Evolutionary conservation across 2,329 filamentous ascomycete genomes (phyloP), one percentile per base, ranked within the genome.

Genomic region (Chlorencoelia australis): DNA sequence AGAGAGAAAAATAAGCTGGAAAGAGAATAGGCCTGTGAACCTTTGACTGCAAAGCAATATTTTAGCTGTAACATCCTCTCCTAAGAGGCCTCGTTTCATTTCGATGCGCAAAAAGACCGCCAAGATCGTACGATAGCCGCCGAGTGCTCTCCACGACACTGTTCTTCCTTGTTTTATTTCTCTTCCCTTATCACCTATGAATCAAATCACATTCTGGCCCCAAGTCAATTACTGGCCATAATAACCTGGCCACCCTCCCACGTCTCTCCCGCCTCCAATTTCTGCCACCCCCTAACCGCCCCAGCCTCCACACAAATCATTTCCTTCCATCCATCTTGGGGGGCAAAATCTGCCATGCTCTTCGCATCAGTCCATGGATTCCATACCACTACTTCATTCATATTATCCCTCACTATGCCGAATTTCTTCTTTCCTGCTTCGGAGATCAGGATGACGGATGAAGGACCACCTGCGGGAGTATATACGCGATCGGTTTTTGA

Each of bases 301-400:
- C 91, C 91, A 2, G 89, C 83, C 68, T 98, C 91, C 33, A 96
- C 75, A 57, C 91, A 96, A 28, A 98, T 67, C 85, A 96, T 95
- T 41, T 86, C 75, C 68, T 85, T 85, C 68, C 81, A 96, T 24
- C 83, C 91, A 36, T 88, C 82, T 55, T 93, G 82, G 33, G 91
- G 91, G 40, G 72, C 73, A 58, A 96, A 95, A 60, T 98, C 91
- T 35, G 67, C 77, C 64, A 94, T 94, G 4, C 71, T 71, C 50
- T 77, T 74, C 67, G 93, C 94, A 45, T 88, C 84, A 26, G 71
- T 69, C 87, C 89, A 95, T 2, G 91, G 91, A 62, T 98, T 98
- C 91, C 91, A 98, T 19, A 96, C 82, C 1, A 95, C 89, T 11
- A 91, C 79, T 49, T 96, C 85, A 44, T 74, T 73, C 48, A 98